Evolutionary conservation across 225 moss, liverwort and hornwort species (phyloP), one percentile per base, ranked within the genome.

Genomic region (Physcomitrellopsis africana): DNA sequence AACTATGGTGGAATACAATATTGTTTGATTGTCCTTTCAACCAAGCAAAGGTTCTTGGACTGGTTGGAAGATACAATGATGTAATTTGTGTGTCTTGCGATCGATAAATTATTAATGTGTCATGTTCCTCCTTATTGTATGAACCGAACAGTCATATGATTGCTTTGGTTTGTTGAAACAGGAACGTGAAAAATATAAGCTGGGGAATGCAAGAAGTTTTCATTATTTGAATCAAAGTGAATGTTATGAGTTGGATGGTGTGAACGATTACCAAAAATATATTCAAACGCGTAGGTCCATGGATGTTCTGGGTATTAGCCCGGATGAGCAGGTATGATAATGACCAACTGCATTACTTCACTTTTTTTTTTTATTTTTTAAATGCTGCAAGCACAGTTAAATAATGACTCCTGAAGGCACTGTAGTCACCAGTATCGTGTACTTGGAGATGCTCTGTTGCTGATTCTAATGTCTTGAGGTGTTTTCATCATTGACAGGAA

Each of bases 211-310:
- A 55, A 85, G 63, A 64, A 79, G 57, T 71, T 92, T 92, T 71
- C 89, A 89, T 62, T 92, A 89, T 65, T 70, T 92, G 29, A 92
- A 92, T 71, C 91, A 92, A 68, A 92, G 91, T 85, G 84, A 84
- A 10, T 89, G 89, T 62, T 87, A 72, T 60, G 91, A 92, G 52
- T 65, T 92, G 76, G 79, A 87, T 43, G 79, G 81, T 46, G 72
- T 92, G 56, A 92, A 83, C 76, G 89, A 87, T 76, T 82, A 79
- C 44, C 79, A 85, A 1, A 89, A 92, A 62, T 92, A 92, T 76
- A 12, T 84, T 55, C 89, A 85, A 53, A 92, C 91, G 2, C 79
- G 91, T 60, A 81, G 91, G 71, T 89, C 91, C 18, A 92, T 92
- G 91, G 91, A 92, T 60, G 53, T 92, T 47, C 89, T 92, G 44